Evolutionary conservation across 1,284 basidiomycete genomes (phyloP).

Genomic region (Sparassis latifolia): DNA sequence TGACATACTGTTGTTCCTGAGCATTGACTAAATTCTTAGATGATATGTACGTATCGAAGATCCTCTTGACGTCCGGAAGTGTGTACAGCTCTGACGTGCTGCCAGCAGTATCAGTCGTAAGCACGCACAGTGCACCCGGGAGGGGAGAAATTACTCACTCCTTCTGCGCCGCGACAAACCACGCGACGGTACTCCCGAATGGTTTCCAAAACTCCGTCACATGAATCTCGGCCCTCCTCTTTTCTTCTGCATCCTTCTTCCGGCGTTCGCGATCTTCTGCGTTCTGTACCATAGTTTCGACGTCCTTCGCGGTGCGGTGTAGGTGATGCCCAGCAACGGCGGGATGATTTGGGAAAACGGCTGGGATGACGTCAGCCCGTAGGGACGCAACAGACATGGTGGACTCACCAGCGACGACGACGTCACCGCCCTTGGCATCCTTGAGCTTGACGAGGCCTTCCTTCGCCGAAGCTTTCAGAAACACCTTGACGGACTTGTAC

Average conservation of each 20-base stretch:
- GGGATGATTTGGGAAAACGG: constrained; percentile 56
- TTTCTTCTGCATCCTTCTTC: constrained; percentile 37
- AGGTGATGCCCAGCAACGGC: constrained; percentile 44
- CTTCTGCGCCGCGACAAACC: constrained; percentile 49
- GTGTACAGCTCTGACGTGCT: constrained; percentile 54
- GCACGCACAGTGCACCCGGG: constrained; percentile 25
- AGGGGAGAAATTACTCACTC: constrained; percentile 33
- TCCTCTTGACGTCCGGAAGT: constrained; percentile 43
- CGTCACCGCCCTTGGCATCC: constrained; percentile 58
- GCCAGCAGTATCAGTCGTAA: constrained; percentile 16
- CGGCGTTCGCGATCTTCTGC: constrained; percentile 42
- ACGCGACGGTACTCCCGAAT: constrained; percentile 40
- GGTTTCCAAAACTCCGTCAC: constrained; percentile 77
- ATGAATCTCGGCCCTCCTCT: constrained; percentile 40
- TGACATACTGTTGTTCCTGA: constrained; percentile 62
- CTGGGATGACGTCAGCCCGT: constrained; percentile 12
- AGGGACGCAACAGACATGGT: neutral
- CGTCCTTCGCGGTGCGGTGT: constrained; percentile 58
- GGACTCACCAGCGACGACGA: constrained; percentile 37
- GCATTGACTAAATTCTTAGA: constrained; percentile 60
- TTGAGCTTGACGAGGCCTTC: constrained; percentile 69
- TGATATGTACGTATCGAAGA: constrained; percentile 59
- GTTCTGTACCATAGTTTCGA: constrained; percentile 51
- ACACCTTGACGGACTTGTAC: constrained; percentile 75
- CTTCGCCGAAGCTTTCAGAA: constrained; percentile 74